Evolutionary conservation across 306 rosid species (phyloP).

Genomic region (Malus asiatica): DNA sequence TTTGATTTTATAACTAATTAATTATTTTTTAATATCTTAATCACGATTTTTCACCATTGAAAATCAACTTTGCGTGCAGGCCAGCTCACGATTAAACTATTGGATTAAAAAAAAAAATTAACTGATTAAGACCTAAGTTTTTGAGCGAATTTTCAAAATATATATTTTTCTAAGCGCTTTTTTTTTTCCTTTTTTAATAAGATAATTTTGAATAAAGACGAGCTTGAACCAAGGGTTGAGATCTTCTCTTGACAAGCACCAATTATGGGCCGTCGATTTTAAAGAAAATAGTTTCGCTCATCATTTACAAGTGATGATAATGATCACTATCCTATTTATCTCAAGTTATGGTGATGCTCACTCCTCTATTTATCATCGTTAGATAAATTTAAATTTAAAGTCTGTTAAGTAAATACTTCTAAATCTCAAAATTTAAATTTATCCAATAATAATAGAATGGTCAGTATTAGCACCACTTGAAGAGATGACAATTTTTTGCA

Average conservation of each 20-base stretch:
- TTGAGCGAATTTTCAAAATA: background rate
- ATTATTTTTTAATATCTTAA: constrained; percentile 32
- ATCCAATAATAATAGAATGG: too few relatives aligned
- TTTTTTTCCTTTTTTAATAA: constrained; percentile 6
- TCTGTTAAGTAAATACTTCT: too few relatives aligned
- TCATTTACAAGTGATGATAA: too few relatives aligned
- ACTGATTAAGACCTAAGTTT: constrained; percentile 24
- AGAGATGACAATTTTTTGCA: too few relatives aligned
- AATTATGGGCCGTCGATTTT: constrained; percentile 21
- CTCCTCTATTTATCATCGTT: fast-evolving
- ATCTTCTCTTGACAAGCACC: background rate
- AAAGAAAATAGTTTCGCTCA: background rate
- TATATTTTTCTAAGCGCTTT: background rate
- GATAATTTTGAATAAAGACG: constrained; percentile 22
- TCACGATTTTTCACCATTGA: constrained; percentile 35
- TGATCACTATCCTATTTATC: too few relatives aligned
- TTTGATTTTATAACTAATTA: constrained; percentile 12
- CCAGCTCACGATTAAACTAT: constrained; percentile 23
- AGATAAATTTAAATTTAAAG: too few relatives aligned
- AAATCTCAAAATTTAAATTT: too few relatives aligned
- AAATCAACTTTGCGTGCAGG: constrained; percentile 41
- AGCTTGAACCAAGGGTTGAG: background rate
- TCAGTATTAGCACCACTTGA: too few relatives aligned
- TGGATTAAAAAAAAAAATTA: background rate
- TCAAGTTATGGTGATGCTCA: too few relatives aligned